Percentiles rank a stretch among this genome's conserved stretches.
Conservation (phyloP, 352 stramenopile genomes). For the Phytophthora gonapodyides region DNA sequence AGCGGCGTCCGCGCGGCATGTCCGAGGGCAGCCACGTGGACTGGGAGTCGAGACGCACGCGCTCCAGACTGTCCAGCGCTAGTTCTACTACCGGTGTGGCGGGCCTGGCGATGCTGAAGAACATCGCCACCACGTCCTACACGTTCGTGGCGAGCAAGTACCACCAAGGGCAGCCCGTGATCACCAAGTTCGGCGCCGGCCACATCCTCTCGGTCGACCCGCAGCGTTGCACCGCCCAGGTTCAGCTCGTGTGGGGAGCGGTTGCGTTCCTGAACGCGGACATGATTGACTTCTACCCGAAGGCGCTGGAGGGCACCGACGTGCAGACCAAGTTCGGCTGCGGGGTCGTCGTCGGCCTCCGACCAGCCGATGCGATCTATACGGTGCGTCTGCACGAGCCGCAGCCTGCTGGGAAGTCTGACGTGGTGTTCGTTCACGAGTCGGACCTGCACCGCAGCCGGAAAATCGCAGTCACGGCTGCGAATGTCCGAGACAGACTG, state of each 20-base stretch:
- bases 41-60: constrained; percentile 23
- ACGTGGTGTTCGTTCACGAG: constrained; percentile 78
- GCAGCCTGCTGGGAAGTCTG: constrained; percentile 48
- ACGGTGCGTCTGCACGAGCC: constrained; percentile 63
- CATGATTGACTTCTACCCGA: constrained; percentile 72
- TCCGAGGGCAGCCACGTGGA: constrained; percentile 29
- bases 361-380: constrained; percentile 73
- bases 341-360: constrained; percentile 65
- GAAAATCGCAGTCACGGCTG: constrained; percentile 48
- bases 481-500: constrained; percentile 56
- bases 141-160: constrained; percentile 74
- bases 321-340: constrained; percentile 79
- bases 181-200: constrained; percentile 69
- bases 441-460: constrained; percentile 59
- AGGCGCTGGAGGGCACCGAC: constrained; percentile 74
- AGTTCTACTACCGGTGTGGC: constrained; percentile 23
- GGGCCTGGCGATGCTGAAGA: constrained; percentile 59
- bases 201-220: constrained; percentile 63
- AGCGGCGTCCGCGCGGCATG: constrained; percentile 39
- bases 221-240: constrained; percentile 49
- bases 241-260: constrained; percentile 71
- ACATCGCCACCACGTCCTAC: constrained; percentile 64
- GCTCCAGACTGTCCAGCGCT: constrained; percentile 18
- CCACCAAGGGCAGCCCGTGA: constrained; percentile 72
- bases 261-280: constrained; percentile 60